Base-by-base conservation (phyloP, 1,284 basidiomycete species). In the Ceratobasidium sp. region DNA sequence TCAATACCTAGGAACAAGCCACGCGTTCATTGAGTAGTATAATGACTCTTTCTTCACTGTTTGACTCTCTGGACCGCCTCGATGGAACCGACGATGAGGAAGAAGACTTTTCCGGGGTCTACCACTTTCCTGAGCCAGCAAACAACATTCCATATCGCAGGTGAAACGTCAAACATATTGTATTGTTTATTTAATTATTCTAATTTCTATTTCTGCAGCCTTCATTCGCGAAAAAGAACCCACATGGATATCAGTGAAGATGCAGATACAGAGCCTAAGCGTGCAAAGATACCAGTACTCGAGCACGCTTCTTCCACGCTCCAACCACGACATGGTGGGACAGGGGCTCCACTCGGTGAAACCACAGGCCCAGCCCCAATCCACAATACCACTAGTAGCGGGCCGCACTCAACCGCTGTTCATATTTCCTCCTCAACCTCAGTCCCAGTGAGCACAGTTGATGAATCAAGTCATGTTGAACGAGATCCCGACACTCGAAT, bases 241-340 rank as follows among this genome's bases (percentile, higher is more conserved):
- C 19, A 36, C 33, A 23, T 42, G 27, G 23, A 27, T 41, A 56
- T 19, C 13, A 47, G 16, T 56, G 52, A 30, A 21, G 53, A 67
- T 3, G 29, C 52, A 11, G 56, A 67, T 56, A 42, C 53, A 21
- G 53, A 67, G 13, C 23, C 64, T 13, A 67, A 67, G 44, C 64
- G 64, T 21, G 44, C 53, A 11, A 56, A 53, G 42, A 67, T 53
- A n/a, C 30, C 41, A 27, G 39, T 47, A 30, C 19, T 8, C 2
- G 53, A 33, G 44, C 23, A 33, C 56, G 53, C 64, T 21, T 21
- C 44, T 23, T 53, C 64, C 64, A 67, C 41, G 64, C 64, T 53
- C 64, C 53, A 47, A 39, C 64, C 64, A 67, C 64, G 64, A 67
- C 56, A 47, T 41, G 53, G 44, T 56, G 64, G 64, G 64, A 67